phyloP scores from a whole-genome alignment of 345 rosid genomes.

The Eucalyptus decipiens region DNA sequence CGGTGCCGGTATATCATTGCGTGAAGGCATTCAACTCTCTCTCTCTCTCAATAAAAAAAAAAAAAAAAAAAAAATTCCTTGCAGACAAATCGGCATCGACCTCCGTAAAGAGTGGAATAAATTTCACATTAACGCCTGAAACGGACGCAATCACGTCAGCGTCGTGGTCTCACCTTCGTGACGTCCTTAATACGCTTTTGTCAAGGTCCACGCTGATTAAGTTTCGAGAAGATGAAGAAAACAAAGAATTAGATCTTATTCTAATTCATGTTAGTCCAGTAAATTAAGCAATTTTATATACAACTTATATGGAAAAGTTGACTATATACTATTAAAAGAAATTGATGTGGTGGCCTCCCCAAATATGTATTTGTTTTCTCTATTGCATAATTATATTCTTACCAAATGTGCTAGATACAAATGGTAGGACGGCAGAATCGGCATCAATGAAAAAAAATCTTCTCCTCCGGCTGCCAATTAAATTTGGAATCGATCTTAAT shows the following conservation, averaged over 20 bases:
- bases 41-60: background rate
- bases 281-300: background rate
- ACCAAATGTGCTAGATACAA: background rate
- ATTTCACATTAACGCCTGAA: background rate
- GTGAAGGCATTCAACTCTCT: background rate
- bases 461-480: background rate
- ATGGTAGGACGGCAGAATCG: background rate
- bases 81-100: background rate
- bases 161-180: too few relatives aligned
- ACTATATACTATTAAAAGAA: background rate
- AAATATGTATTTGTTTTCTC: background rate
- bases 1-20: background rate
- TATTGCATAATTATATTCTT: background rate
- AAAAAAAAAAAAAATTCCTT: background rate
- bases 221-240: background rate
- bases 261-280: background rate
- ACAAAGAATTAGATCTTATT: background rate
- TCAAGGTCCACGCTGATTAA: background rate
- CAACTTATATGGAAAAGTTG: background rate
- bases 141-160: background rate
- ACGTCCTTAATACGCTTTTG: background rate
- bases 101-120: background rate
- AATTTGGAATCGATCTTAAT: background rate
- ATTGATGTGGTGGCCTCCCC: background rate
- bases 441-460: background rate